phyloP scores from a whole-genome alignment of 257 asterid species.

The Nicotiana otophora region DNA sequence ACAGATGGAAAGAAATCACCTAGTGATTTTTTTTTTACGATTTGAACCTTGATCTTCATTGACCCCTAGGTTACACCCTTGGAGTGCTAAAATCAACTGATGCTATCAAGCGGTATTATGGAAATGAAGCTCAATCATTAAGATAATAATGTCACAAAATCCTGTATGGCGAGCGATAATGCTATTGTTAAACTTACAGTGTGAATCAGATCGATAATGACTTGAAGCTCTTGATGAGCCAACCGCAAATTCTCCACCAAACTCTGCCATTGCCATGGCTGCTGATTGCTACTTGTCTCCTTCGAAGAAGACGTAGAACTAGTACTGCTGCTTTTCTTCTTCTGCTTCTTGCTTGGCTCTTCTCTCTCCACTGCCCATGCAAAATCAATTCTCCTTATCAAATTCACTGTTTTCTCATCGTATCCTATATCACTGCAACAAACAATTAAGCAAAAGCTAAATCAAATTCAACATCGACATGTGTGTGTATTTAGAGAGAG shows the following conservation, averaged over 20 bases:
- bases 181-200: conserved; percentile 38
- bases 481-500: not conserved
- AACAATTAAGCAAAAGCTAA: conserved; percentile 4
- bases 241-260: conserved; percentile 81
- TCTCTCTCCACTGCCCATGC: conserved; percentile 95
- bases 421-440: conserved; percentile 66
- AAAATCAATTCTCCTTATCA: conserved; percentile 82
- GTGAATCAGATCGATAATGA: conserved; percentile 86
- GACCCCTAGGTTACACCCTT: no score
- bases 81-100: no score
- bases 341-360: conserved; percentile 84
- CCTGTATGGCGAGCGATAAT: not conserved
- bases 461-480: not conserved
- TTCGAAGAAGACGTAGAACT: conserved; percentile 15
- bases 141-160: not conserved
- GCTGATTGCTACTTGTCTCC: conserved; percentile 23
- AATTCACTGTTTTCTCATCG: conserved; percentile 67
- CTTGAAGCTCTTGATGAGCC: conserved; percentile 96
- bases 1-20: no score
- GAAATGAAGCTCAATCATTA: not conserved
- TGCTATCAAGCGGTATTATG: not conserved
- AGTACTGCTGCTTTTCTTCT: conserved; percentile 43
- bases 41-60: no score
- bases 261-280: conserved; percentile 83
- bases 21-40: no score